Evolutionary conservation across 2,329 filamentous ascomycete genomes (phyloP).

Genomic region (Talaromyces sp.): DNA sequence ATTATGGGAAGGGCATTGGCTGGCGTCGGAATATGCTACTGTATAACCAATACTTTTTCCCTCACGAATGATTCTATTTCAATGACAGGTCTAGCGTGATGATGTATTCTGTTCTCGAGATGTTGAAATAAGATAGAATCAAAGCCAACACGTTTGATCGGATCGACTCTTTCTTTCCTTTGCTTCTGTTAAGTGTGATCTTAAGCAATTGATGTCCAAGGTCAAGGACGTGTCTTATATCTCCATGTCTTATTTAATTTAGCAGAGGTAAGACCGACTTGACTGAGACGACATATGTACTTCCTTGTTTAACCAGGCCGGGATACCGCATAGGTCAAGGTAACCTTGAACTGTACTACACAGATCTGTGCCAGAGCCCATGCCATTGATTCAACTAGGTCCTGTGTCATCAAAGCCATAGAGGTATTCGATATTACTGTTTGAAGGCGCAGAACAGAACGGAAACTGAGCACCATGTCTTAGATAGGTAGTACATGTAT

Average conservation of each 20-base stretch:
- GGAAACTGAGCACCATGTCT: too few species aligned
- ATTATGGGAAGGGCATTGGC: conserved; percentile 15
- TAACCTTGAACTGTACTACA: too few species aligned
- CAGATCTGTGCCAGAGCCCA: too few species aligned
- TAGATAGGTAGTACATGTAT: too few species aligned
- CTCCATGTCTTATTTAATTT: neutral
- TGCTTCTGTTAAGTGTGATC: neutral
- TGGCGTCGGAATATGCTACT: conserved; percentile 13
- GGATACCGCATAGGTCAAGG: too few species aligned
- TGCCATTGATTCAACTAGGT: too few species aligned
- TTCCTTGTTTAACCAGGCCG: too few species aligned
- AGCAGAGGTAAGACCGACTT: neutral
- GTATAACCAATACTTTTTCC: conserved; percentile 6
- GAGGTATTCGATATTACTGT: too few species aligned
- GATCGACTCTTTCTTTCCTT: neutral
- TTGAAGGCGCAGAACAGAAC: too few species aligned
- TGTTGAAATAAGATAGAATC: neutral
- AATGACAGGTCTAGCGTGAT: neutral
- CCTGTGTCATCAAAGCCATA: too few species aligned
- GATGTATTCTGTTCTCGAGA: neutral
- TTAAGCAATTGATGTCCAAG: neutral
- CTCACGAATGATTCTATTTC: neutral
- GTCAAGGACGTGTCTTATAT: neutral
- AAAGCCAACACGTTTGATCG: neutral
- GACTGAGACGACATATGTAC: neutral